phyloP scores from a whole-genome alignment of 768 basidiomycete species.

The Trametes sanguinea region DNA sequence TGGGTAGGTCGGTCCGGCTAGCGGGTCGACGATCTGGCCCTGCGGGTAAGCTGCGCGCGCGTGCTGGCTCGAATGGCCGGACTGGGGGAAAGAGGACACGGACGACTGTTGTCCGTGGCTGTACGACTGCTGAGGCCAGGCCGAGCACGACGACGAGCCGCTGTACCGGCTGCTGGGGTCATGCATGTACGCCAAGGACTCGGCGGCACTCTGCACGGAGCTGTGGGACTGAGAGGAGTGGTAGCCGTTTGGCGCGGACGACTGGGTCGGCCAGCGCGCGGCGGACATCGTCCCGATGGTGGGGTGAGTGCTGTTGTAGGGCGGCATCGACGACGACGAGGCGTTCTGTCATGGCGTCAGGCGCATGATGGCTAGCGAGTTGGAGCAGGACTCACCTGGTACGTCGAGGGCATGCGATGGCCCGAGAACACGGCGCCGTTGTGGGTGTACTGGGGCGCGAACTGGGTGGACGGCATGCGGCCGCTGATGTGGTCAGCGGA shows the following conservation, averaged over 20 bases:
- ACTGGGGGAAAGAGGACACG: background rate
- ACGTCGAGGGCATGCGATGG: slow-evolving; percentile 9
- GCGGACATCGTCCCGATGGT: slow-evolving; percentile 9
- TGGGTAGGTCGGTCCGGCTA: slow-evolving; percentile 4
- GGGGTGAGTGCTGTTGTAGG: background rate
- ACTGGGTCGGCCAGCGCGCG: slow-evolving; percentile 15
- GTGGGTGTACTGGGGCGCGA: slow-evolving; percentile 15
- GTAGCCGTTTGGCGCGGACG: slow-evolving; percentile 10
- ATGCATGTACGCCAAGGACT: slow-evolving; percentile 24
- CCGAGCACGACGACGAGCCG: background rate
- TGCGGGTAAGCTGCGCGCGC: slow-evolving; percentile 4
- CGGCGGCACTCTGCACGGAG: slow-evolving; percentile 18
- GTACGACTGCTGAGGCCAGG: slow-evolving; percentile 9
- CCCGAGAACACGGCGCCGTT: slow-evolving; percentile 7
- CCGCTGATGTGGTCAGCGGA: slow-evolving; percentile 7
- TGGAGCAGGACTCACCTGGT: slow-evolving; percentile 14
- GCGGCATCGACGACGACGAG: background rate
- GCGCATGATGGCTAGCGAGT: too few species aligned
- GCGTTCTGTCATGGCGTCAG: too few species aligned
- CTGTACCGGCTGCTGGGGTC: slow-evolving; percentile 15
- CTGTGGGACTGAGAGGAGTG: slow-evolving; percentile 4
- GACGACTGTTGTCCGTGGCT: slow-evolving; percentile 6
- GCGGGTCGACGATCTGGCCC: slow-evolving; percentile 5
- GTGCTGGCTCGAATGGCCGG: background rate
- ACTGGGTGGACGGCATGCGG: slow-evolving; percentile 17